Conservation (phyloP, 768 basidiomycete species). For the Pulveroboletus sp. region DNA sequence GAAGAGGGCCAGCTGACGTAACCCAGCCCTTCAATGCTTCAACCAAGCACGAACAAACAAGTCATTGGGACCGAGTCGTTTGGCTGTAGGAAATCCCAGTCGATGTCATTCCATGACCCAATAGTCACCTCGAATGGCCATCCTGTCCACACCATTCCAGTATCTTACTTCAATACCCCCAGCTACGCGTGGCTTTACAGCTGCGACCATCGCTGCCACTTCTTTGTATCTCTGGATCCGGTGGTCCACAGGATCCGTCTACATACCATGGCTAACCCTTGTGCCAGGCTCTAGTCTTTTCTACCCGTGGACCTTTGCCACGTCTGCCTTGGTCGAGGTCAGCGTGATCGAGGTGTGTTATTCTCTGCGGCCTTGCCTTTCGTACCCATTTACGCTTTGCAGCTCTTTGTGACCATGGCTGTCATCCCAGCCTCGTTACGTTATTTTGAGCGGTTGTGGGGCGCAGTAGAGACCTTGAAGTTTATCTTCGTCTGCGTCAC, state of each 20-base stretch:
- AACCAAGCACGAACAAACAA: slow-evolving; percentile 26
- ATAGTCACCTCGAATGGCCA: slow-evolving; percentile 52
- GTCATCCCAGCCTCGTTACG: slow-evolving; percentile 78
- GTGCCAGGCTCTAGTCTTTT: slow-evolving; percentile 78
- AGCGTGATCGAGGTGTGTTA: slow-evolving; percentile 73
- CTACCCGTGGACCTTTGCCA: slow-evolving; percentile 93
- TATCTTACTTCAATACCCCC: slow-evolving; percentile 70
- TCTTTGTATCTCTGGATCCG: slow-evolving; percentile 60
- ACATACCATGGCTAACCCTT: slow-evolving; percentile 67
- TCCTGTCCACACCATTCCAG: slow-evolving; percentile 67
- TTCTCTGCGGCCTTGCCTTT: neutral
- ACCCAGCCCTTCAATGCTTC: slow-evolving; percentile 12
- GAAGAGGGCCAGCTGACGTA: slow-evolving; percentile 28
- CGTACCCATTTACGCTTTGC: slow-evolving; percentile 4
- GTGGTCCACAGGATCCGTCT: slow-evolving; percentile 45
- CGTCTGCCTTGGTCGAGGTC: slow-evolving; percentile 82
- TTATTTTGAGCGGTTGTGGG: slow-evolving; percentile 95
- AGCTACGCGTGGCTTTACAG: slow-evolving; percentile 69
- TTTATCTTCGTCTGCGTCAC: slow-evolving; percentile 79
- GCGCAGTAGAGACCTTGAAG: slow-evolving; percentile 75
- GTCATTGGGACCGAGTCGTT: neutral
- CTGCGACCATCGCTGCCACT: slow-evolving; percentile 53
- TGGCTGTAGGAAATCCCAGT: neutral
- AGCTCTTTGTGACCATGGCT: slow-evolving; percentile 77
- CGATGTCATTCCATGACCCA: slow-evolving; percentile 8